Evolutionary conservation across 768 basidiomycete species (phyloP), one percentile per base, ranked within the genome.

Genomic region (Omphalotus guepiniiformis): DNA sequence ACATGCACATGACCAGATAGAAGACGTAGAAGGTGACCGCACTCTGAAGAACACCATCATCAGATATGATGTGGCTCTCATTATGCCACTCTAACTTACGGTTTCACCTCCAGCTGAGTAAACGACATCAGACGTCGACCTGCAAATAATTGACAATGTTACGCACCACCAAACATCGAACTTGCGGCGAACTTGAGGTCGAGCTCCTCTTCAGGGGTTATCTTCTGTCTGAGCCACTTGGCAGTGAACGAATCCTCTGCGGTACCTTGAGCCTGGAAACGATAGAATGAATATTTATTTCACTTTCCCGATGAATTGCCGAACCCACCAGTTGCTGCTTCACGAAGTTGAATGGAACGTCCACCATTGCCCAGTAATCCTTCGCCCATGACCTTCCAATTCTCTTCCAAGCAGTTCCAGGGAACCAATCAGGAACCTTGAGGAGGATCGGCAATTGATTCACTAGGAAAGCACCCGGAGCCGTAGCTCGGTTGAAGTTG

Each of bases 341-440:
- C 43, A 68, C 69, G 13, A 62, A 66, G 26, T 65, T 55, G 53
- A 66, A 60, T 3, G 70, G 70, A 25, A 48, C 49, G 25, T 58
- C 47, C 2, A 63, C 60, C 65, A 67, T 59, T 12, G 64, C 55
- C 21, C 59, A 52, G 22, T 67, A 59, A 0, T 64, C 62, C 3
- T 44, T 51, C 15, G 48, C 50, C 65, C 65, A 71, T 28, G 61
- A 52, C 23, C 53, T 57, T 1, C 67, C 69, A 48, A 55, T 56
- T 39, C 45, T 22, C 53, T 72, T 66, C 60, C 72, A 70, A 3
- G 41, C 47, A 19, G 70, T 69, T 11, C 70, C 70, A 7, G 69
- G 69, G 42, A 72, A 58, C 69, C 69, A 70, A 12, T 61, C 60
- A 6, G 69, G 69, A 42, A 72, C 57, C 18, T 66, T 49, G 32